A percentile compares a stretch with the other conserved stretches of the same genome.
phyloP scores from a whole-genome alignment of 2,329 filamentous ascomycete species.

The Coniella lustricola region DNA sequence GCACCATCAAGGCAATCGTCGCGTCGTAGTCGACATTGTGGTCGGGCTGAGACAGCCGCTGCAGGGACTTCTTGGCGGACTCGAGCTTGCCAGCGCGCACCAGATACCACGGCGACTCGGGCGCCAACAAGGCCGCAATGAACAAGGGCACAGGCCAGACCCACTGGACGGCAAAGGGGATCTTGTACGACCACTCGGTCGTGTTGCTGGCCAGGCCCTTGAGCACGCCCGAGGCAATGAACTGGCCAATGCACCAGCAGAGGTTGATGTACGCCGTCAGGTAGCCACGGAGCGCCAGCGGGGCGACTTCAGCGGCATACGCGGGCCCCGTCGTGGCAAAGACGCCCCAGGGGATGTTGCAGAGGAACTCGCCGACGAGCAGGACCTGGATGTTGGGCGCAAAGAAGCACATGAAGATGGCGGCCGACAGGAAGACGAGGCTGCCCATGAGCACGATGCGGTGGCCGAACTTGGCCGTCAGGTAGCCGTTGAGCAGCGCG shows the following conservation, averaged over 20 bases:
- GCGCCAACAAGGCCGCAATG: conserved; percentile 17
- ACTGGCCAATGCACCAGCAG: conserved; percentile 22
- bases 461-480: conserved; percentile 36
- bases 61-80: conserved; percentile 13
- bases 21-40: conserved; percentile 29
- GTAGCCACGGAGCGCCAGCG: conserved; percentile 22
- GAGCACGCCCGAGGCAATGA: conserved; percentile 21
- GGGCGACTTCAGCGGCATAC: conserved; percentile 24
- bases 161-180: conserved; percentile 21
- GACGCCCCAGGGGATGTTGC: conserved; percentile 38
- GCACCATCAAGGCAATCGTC: conserved; percentile 34
- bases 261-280: conserved; percentile 24
- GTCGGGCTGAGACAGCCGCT: conserved; percentile 23
- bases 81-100: conserved; percentile 13
- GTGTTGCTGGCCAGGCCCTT: conserved; percentile 16
- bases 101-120: conserved; percentile 22
- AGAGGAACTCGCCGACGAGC: conserved; percentile 39
- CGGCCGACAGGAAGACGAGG: conserved; percentile 33
- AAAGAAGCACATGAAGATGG: conserved; percentile 44
- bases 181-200: conserved; percentile 22
- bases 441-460: conserved; percentile 35
- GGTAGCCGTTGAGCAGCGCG: conserved; percentile 34
- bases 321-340: conserved; percentile 37
- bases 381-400: conserved; percentile 35
- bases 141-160: conserved; percentile 18